Percentiles rank a stretch among this genome's conserved stretches.
These are phyloP conservation scores for Psidium friedrichsthalianum DNA, from an alignment of 345 rosid species.

Conservation along the genomic window DNA sequence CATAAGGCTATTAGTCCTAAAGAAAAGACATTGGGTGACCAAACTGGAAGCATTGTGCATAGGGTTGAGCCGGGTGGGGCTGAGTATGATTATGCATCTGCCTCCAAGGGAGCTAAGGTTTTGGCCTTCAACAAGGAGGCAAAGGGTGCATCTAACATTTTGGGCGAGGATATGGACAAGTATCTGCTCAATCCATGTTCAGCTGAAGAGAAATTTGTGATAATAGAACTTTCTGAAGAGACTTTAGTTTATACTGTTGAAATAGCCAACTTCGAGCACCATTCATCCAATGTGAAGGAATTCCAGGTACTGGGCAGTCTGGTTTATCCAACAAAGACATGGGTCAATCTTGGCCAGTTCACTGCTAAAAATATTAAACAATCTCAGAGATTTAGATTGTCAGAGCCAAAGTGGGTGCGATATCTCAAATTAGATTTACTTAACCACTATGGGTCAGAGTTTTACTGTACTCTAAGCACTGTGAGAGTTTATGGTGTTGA, in stretches of 20 bases:
- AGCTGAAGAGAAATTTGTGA: slow-evolving; percentile 40
- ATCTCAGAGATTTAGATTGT: slow-evolving; percentile 31
- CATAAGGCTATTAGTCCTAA: slow-evolving; percentile 25
- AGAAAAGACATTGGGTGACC: slow-evolving; percentile 21
- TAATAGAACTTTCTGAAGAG: slow-evolving; percentile 47
- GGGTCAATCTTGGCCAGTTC: slow-evolving; percentile 40
- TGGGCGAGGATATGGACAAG: slow-evolving; percentile 44
- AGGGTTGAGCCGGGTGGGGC: slow-evolving; percentile 40
- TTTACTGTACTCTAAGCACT: slow-evolving; percentile 42
- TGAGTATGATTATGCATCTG: slow-evolving; percentile 48
- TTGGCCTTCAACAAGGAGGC: slow-evolving; percentile 46
- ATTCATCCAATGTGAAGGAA: slow-evolving; percentile 40
- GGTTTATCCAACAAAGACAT: slow-evolving; percentile 41
- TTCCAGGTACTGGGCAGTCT: slow-evolving; percentile 42
- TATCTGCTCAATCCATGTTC: slow-evolving; percentile 54
- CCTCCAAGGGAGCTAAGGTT: slow-evolving; percentile 44
- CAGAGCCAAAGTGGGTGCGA: slow-evolving; percentile 36
- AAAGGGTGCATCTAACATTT: slow-evolving; percentile 39
- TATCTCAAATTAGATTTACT: slow-evolving; percentile 34
- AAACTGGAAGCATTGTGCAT: slow-evolving; percentile 26
- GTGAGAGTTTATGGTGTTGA: slow-evolving; percentile 47
- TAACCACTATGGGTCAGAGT: slow-evolving; percentile 45
- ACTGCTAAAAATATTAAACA: slow-evolving; percentile 41
- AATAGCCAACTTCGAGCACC: slow-evolving; percentile 47
- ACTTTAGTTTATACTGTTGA: slow-evolving; percentile 37